phyloP scores from a whole-genome alignment of 2,329 filamentous ascomycete genomes.

The Plenodomus tracheiphilus region DNA sequence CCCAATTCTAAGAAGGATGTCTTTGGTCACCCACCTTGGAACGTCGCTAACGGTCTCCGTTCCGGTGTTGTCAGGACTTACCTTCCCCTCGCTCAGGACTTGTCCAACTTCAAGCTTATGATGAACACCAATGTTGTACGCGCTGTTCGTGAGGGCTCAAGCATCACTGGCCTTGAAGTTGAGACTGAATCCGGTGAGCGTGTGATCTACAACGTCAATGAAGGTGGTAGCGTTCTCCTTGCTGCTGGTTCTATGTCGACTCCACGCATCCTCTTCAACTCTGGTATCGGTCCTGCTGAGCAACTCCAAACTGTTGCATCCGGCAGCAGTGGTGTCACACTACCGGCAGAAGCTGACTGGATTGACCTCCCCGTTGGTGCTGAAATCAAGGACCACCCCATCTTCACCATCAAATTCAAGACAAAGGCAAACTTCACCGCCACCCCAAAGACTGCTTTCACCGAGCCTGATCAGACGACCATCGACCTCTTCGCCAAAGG shows the following conservation, averaged over 20 bases:
- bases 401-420: constrained; percentile 41
- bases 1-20: constrained; percentile 64
- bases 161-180: constrained; percentile 67
- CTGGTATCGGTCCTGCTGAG: constrained; percentile 66
- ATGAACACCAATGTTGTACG: constrained; percentile 67
- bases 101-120: constrained; percentile 68
- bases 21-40: constrained; percentile 67
- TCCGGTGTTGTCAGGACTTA: constrained; percentile 72
- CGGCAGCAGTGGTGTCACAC: constrained; percentile 45
- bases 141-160: constrained; percentile 63
- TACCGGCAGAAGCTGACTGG: constrained; percentile 50
- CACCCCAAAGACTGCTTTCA: constrained; percentile 27
- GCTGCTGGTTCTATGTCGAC: constrained; percentile 70
- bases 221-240: constrained; percentile 65
- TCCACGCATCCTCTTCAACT: constrained; percentile 68
- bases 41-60: constrained; percentile 66
- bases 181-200: constrained; percentile 47
- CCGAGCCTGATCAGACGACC: constrained; percentile 32
- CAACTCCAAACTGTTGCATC: constrained; percentile 51
- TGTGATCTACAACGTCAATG: constrained; percentile 58
- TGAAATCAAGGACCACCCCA: constrained; percentile 46
- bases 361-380: constrained; percentile 55
- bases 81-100: constrained; percentile 62
- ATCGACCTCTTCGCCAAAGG: constrained; percentile 40
- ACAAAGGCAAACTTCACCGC: constrained; percentile 24